Evolutionary conservation across 805 yeast genomes (phyloP), one percentile per base, ranked within the genome.

Genomic region (Wickerhamomyces rabaulensis): DNA sequence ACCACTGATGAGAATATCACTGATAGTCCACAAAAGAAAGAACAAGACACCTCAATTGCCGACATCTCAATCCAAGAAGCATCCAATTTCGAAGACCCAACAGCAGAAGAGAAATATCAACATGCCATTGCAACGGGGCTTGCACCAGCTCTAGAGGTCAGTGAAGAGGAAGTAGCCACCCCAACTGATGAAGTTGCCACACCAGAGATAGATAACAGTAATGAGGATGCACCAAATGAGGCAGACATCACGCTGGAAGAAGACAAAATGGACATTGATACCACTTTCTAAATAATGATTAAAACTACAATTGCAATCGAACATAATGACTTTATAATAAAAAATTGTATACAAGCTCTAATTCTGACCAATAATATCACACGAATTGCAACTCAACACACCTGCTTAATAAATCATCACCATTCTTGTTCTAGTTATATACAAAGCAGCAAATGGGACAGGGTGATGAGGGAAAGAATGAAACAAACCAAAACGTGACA

Each of bases 141-240:
- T 9, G 36, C 12, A 16, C 36, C 36, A 16, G 36, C 36, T 33
- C 13, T 33, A 33, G 36, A 33, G 16, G 20, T 33, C n/a, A 27
- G 31, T 33, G 36, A 33, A 33, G 36, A 41, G 22, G 16, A 55
- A 48, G 59, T 65, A 44, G 60, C 55, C 8, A 55, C 55, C 2
- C 52, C 35, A 15, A 52, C 67, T 46, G 66, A 41, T 22, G 16
- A 55, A 47, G 59, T 64, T 45, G 60, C 55, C 8, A 55, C 55
- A 2, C 52, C 35, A 9, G 35, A 50, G 12, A 40, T 13, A 13
- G 31, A 27, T 13, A 13, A 13, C 13, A 13, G n/a, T 12, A 13
- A 3, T 13, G 31, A 27, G 7, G n/a, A 27, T 27, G 8, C 31
- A 4, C 6, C n/a, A 13, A 27, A 41, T 9, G 46, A 46, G 9